Percentiles rank a stretch among this genome's conserved stretches.
These are phyloP conservation scores for Vigna angularis DNA, from an alignment of 306 rosid species.

Conservation along the genomic window DNA sequence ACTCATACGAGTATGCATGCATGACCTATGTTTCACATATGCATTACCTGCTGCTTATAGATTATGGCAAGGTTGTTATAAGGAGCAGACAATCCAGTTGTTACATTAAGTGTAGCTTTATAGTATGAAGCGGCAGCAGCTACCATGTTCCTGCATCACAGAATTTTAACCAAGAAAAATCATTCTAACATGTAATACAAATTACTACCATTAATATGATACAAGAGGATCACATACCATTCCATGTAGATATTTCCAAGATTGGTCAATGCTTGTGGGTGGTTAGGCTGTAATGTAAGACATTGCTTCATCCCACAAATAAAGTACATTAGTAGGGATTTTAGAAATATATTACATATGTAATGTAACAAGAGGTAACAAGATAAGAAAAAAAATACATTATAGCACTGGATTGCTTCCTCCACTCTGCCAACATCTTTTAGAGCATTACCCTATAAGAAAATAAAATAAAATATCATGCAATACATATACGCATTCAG, in stretches of 20 bases:
- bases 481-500: not conserved
- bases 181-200: slow-evolving; percentile 1
- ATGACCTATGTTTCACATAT: not conserved
- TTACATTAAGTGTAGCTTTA: slow-evolving; percentile 91
- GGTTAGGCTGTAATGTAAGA: slow-evolving; percentile 88
- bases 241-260: slow-evolving; percentile 99
- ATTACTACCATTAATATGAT: slow-evolving; percentile 10
- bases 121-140: slow-evolving; percentile 92
- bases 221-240: slow-evolving; percentile 63
- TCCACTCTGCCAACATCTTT: slow-evolving; percentile 95
- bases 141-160: slow-evolving; percentile 85
- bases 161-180: slow-evolving; percentile 28
- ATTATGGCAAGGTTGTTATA: slow-evolving; percentile 93
- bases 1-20: slow-evolving; percentile 8
- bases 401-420: slow-evolving; percentile 94
- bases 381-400: slow-evolving; percentile 59
- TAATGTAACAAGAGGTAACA: not conserved
- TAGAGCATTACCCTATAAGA: slow-evolving; percentile 86
- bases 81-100: slow-evolving; percentile 96
- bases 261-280: slow-evolving; percentile 97
- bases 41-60: slow-evolving; percentile 88
- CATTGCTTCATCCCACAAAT: slow-evolving; percentile 77
- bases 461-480: slow-evolving; percentile 16
- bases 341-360: slow-evolving; percentile 4
- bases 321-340: slow-evolving; percentile 40